Conservation (phyloP, 306 rosid genomes). For the Lathyrus tuberosus region DNA sequence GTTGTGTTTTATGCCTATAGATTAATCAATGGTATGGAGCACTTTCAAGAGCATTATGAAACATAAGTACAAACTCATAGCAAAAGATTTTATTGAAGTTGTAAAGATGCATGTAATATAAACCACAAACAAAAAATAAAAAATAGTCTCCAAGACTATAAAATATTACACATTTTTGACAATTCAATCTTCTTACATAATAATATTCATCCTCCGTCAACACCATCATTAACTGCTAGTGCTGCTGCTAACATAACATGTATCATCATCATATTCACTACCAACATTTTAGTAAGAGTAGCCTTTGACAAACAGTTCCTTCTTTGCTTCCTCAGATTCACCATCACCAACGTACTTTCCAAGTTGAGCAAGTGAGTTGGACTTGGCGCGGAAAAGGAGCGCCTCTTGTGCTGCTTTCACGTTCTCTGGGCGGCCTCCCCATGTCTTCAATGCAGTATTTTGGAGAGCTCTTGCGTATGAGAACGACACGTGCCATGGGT, state of each 20-base stretch:
- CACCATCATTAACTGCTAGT: conserved; percentile 28
- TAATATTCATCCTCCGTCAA: conserved; percentile 30
- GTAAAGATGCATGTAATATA: conserved; percentile 50
- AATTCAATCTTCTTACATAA: conserved; percentile 35
- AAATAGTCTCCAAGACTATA: conserved; percentile 62
- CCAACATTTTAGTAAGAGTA: conserved; percentile 65
- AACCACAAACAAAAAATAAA: conserved; percentile 34
- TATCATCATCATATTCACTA: conserved; percentile 39
- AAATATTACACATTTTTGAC: conserved; percentile 42
- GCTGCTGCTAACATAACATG: conserved; percentile 39
- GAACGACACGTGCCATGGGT: conserved; percentile 99
- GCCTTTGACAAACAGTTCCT: conserved; percentile 84
- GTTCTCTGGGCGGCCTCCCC: conserved; percentile 91
- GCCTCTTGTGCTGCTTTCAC: conserved; percentile 86
- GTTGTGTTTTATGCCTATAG: neutral
- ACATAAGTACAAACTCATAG: conserved; percentile 7
- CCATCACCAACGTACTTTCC: conserved; percentile 96
- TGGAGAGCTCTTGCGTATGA: conserved; percentile 97
- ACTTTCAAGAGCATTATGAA: no score
- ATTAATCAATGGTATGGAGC: neutral
- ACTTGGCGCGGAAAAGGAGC: conserved; percentile 75
- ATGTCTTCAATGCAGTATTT: conserved; percentile 86
- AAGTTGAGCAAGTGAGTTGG: conserved; percentile 93
- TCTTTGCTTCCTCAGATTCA: conserved; percentile 86
- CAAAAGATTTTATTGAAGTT: conserved; percentile 16